Base-by-base conservation (phyloP, 75 land plant species). In the Sequoiadendron giganteum region DNA sequence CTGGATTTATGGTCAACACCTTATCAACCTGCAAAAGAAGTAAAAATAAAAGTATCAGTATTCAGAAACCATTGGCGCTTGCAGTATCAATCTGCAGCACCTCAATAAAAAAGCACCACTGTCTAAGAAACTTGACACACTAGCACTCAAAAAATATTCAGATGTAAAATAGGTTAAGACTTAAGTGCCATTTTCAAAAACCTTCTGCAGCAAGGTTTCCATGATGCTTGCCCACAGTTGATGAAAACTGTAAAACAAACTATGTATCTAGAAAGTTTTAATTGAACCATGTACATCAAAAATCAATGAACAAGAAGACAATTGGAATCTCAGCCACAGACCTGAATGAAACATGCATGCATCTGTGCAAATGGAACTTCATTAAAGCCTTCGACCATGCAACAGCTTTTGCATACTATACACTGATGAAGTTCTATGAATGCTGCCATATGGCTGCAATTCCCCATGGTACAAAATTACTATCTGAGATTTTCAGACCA, bases 381-480 rank as follows among this genome's bases (percentile, higher is more conserved):
- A 10, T 42, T 47, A 47, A 47, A 82, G 48, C 84, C 84, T 82
- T n/a, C 54, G 45, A 28, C 9, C 3, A 49, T 45, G 49, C 84
- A 82, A 45, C 84, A 82, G n/a, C 52, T 42, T 82, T 47, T 82
- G 49, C 3, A 82, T 82, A 82, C 84, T 45, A 28, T 82, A 47
- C 49, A 82, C 52, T 39, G 40, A 61, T 18, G 49, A 47, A 28
- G 13, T 82, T 82, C 30, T 3, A 82, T 82, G 84, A 10, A 82
- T 82, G 30, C 54, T 42, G 32, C 52, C 84, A 47, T 47, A 45
- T 82, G 52, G 16, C 54, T 45, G 54, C 32, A 10, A 45, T 45
- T 82, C 84, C 47, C 84, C 52, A 75, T 45, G 54, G 49, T 82
- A 82, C 30, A 82, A 82, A 82, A 47, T n/a, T 28, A 82, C 21